Evolutionary conservation across 805 yeast species (phyloP).

Genomic region (Candida arabinofermentans): DNA sequence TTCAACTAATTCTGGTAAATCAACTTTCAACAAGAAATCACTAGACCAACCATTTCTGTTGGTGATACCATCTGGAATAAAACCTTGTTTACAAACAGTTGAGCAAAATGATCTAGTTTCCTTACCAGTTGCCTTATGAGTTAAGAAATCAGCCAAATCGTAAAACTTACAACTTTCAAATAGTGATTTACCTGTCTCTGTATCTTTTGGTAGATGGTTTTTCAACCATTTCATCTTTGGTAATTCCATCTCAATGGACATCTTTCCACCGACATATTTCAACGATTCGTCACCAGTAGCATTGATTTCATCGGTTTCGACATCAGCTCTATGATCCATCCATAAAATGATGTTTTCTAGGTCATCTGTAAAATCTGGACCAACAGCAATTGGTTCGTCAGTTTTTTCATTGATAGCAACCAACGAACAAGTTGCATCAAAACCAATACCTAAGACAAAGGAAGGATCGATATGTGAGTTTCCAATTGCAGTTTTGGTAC

Average conservation of each 20-base stretch:
- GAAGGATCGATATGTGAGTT: slow-evolving; percentile 71
- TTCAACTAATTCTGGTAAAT: slow-evolving; percentile 70
- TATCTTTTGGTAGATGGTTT: slow-evolving; percentile 63
- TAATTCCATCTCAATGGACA: slow-evolving; percentile 98
- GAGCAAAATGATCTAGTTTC: slow-evolving; percentile 89
- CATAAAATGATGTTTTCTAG: slow-evolving; percentile 85
- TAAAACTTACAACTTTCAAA: slow-evolving; percentile 72
- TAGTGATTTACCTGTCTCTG: slow-evolving; percentile 26
- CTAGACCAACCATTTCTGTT: slow-evolving; percentile 90
- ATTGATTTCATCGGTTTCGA: slow-evolving; percentile 78
- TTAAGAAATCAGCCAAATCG: slow-evolving; percentile 87
- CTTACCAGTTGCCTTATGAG: slow-evolving; percentile 84
- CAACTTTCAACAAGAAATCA: slow-evolving; percentile 66
- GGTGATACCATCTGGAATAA: slow-evolving; percentile 89
- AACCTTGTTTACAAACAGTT: slow-evolving; percentile 93
- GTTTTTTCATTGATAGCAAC: slow-evolving; percentile 67
- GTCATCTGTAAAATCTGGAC: slow-evolving; percentile 76
- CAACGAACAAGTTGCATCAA: slow-evolving; percentile 95
- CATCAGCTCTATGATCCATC: slow-evolving; percentile 97
- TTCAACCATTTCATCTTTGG: slow-evolving; percentile 98
- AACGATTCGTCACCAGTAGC: slow-evolving; percentile 73
- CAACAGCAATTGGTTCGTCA: slow-evolving; percentile 79
- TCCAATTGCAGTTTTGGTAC: slow-evolving; percentile 69
- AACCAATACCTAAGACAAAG: slow-evolving; percentile 81
- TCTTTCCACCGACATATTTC: slow-evolving; percentile 92